Base-by-base conservation (phyloP, 1,139 yeast genomes). In the Tardiomyces blankii region DNA sequence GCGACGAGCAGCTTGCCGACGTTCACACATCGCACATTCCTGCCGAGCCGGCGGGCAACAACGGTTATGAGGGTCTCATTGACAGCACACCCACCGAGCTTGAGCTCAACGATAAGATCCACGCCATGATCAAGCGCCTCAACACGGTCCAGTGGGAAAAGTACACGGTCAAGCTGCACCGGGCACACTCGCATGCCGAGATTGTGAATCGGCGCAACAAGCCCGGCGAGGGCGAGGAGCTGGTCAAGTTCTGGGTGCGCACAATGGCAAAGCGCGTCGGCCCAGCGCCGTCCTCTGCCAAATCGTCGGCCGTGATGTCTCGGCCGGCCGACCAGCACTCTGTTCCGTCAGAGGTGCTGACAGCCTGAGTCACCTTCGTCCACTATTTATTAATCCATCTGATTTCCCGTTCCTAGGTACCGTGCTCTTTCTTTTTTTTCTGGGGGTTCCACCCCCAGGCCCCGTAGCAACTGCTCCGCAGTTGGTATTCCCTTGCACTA, bases 61-160 rank as follows among this genome's bases (percentile, higher is more conserved):
- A 42, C 4, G 53, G 53, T 1, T 40, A 1, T 14, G 40, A 16
- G 12, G 48, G 42, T 8, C 30, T 42, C 11, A 25, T 46, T 5
- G 44, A 42, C 21, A 12, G 32, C 14, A 18, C 14, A 3, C 45
- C 46, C 4, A 43, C 44, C 32, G 39, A 39, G 23, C 45, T 54
- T 21, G 33, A 40, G 9, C 39, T 57, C 19, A 33, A 41, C 14
- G 40, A 39, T 1, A 28, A 25, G 4, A 49, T 51, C 21, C 18
- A 16, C 18, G 32, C 35, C 12, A 50, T 54, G 40, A 40, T 50
- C 13, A 51, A 44, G 2, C 42, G 46, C 25, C 49, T 63, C 41
- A 63, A 62, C 47, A 38, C 32, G 21, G 48, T 63, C 30, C 49
- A 50, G 2, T 63, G 66, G 66, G 46, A 54, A n/a, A 63, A 63